phyloP scores from a whole-genome alignment of 2,329 filamentous ascomycete species.

The Boeremia lycopersici region DNA sequence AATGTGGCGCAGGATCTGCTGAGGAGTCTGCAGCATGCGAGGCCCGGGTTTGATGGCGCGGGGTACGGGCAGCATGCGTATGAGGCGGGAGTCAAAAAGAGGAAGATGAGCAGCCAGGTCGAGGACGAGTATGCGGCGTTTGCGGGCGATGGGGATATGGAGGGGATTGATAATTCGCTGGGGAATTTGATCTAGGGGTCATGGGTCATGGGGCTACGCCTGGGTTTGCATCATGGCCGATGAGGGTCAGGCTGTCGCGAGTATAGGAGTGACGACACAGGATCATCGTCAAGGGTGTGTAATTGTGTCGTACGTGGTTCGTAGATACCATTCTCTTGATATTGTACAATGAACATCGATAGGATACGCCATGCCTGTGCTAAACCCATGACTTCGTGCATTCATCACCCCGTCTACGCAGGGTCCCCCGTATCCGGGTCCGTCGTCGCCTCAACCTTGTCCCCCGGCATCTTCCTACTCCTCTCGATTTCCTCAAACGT shows the following conservation, averaged over 20 bases:
- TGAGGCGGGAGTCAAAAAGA: conserved; percentile 41
- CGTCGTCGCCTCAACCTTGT: conserved; percentile 49
- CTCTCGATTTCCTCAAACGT: conserved; percentile 72
- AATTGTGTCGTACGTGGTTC: background rate
- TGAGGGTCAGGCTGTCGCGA: background rate
- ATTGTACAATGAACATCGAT: conserved; percentile 10
- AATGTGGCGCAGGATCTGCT: conserved; percentile 39
- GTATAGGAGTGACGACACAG: background rate
- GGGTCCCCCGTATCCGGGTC: conserved; percentile 4
- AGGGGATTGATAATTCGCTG: conserved; percentile 66
- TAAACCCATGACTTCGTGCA: background rate
- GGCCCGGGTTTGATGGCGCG: conserved; percentile 28
- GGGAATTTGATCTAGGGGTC: conserved; percentile 55
- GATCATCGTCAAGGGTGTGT: background rate
- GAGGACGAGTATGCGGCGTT: conserved; percentile 50
- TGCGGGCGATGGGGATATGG: conserved; percentile 57
- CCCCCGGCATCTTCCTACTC: conserved; percentile 46
- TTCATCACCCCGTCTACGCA: background rate
- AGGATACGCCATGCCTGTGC: background rate
- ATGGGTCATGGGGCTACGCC: background rate
- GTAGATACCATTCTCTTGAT: conserved; percentile 9
- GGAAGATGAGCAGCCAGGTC: conserved; percentile 43
- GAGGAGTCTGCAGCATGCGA: conserved; percentile 37
- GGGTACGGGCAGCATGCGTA: conserved; percentile 33
- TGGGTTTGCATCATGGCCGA: background rate